Evolutionary conservation across 1,284 basidiomycete genomes (phyloP), one percentile per base, ranked within the genome.

Genomic region (Vanrija sp.): DNA sequence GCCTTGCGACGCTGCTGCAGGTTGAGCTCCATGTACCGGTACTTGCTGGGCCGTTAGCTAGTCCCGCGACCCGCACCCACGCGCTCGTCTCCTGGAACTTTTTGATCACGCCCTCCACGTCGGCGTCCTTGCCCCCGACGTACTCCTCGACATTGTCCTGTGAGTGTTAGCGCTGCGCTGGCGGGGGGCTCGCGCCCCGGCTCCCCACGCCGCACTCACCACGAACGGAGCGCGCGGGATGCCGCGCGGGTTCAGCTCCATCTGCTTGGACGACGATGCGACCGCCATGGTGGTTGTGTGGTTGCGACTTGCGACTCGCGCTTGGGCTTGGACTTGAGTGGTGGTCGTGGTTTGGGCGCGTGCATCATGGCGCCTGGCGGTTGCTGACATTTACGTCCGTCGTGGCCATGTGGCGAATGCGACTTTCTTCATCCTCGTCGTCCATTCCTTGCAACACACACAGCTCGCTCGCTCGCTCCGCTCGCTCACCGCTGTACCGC

Each of bases 181-280:
- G 2, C 10, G 6, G 37, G 1, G n/a, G 15, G 4, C 37, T 7
- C 1, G n/a, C 16, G n/a, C n/a, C 19, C n/a, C n/a, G 8, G 31
- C 15, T 35, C 31, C 31, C 31, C 31, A 7, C 41, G 12, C 9
- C 12, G 14, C 4, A 83, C 88, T 66, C 68, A 96, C 94, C 55
- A 98, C 88, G 71, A 98, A 98, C 0, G 91, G 89, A 4, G 95
- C 94, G 72, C 87, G 85, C 14, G 94, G 94, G 54, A 98, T 98
- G 2, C 94, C 94, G 49, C 93, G 80, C 1, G 91, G 85, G 66
- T 95, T 97, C 66, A 85, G 84, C 67, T 85, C 81, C 57, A 77
- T 67, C 54, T 71, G 63, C 16, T 50, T 49, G 23, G 49, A 31
- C 44, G 59, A 64, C 9, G 65, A 64, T 18, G 60, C 58, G 7